Conservation (phyloP, 1,284 basidiomycete genomes). For the Cutaneotrichosporon mucoides region DNA sequence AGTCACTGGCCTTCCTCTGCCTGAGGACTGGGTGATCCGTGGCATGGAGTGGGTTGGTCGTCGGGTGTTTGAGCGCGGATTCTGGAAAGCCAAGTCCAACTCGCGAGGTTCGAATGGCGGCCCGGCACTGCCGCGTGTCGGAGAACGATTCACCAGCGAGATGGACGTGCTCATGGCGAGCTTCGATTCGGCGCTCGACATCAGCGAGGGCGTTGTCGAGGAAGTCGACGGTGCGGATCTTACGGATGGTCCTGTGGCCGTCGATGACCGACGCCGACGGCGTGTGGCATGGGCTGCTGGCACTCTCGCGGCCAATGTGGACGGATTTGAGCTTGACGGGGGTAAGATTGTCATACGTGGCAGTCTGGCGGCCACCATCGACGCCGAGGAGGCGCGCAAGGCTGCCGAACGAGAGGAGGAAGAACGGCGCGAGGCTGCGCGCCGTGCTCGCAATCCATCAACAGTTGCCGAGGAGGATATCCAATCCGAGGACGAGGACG, state of each 20-base stretch:
- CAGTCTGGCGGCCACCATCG: conserved; percentile 63
- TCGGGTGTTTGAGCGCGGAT: conserved; percentile 82
- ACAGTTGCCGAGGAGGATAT: conserved; percentile 51
- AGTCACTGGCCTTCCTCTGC: conserved; percentile 60
- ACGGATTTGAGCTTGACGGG: conserved; percentile 66
- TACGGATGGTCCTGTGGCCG: conserved; percentile 43
- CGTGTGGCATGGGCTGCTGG: conserved; percentile 71
- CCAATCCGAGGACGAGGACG: conserved; percentile 55
- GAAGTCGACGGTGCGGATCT: conserved; percentile 56
- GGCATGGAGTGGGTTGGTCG: conserved; percentile 93
- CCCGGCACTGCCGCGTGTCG: conserved; percentile 52
- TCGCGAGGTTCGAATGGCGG: conserved; percentile 37
- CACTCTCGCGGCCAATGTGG: conserved; percentile 64
- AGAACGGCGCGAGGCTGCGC: conserved; percentile 23
- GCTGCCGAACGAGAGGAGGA: conserved; percentile 28
- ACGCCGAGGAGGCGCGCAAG: conserved; percentile 62
- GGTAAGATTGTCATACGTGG: conserved; percentile 58
- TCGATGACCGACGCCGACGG: conserved; percentile 60
- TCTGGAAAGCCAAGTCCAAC: conserved; percentile 61
- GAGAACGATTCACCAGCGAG: conserved; percentile 56
- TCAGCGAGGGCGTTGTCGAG: conserved; percentile 74
- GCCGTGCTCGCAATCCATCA: background rate
- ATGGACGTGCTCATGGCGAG: conserved; percentile 68
- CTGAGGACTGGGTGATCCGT: conserved; percentile 92
- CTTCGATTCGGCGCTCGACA: conserved; percentile 53